These are phyloP conservation scores for Microbotryomycetes sp. DNA, from an alignment of 1,284 basidiomycete species.

Conservation along the genomic window DNA sequence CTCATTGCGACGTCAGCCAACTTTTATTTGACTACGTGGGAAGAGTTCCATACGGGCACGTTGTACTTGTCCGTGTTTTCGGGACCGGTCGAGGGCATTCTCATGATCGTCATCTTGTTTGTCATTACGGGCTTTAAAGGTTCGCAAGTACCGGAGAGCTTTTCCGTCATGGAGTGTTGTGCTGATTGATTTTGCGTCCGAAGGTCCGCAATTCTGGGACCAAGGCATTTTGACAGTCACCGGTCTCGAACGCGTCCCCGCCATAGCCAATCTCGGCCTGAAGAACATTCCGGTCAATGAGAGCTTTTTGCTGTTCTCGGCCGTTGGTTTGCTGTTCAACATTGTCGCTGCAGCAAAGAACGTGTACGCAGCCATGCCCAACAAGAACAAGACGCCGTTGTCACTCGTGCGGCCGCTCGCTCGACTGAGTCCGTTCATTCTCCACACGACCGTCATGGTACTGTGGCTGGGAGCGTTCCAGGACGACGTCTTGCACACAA, in stretches of 20 bases:
- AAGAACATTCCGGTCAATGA: conserved; percentile 70
- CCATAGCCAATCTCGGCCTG: conserved; percentile 42
- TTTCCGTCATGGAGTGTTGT: neutral
- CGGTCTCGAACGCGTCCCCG: conserved; percentile 49
- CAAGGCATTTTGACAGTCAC: conserved; percentile 58
- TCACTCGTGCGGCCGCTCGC: conserved; percentile 53
- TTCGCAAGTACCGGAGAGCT: conserved; percentile 32
- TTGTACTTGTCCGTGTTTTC: conserved; percentile 89
- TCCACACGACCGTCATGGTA: conserved; percentile 62
- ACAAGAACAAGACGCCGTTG: conserved; percentile 43
- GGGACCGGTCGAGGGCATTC: conserved; percentile 92
- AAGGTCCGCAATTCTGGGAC: conserved; percentile 71
- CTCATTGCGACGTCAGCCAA: conserved; percentile 81
- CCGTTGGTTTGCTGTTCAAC: conserved; percentile 69
- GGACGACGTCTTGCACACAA: conserved; percentile 47
- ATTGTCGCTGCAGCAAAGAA: conserved; percentile 59
- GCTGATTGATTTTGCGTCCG: neutral
- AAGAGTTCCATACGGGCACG: conserved; percentile 90
- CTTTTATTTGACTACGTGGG: conserved; percentile 95
- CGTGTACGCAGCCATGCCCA: conserved; percentile 41
- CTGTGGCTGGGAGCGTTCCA: conserved; percentile 57
- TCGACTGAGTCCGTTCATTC: conserved; percentile 69
- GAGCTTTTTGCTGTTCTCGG: conserved; percentile 75
- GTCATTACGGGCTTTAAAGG: conserved; percentile 67
- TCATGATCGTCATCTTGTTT: conserved; percentile 76